Conservation (phyloP, 495 filamentous ascomycete species). For the Parachaetomium inaequale region DNA sequence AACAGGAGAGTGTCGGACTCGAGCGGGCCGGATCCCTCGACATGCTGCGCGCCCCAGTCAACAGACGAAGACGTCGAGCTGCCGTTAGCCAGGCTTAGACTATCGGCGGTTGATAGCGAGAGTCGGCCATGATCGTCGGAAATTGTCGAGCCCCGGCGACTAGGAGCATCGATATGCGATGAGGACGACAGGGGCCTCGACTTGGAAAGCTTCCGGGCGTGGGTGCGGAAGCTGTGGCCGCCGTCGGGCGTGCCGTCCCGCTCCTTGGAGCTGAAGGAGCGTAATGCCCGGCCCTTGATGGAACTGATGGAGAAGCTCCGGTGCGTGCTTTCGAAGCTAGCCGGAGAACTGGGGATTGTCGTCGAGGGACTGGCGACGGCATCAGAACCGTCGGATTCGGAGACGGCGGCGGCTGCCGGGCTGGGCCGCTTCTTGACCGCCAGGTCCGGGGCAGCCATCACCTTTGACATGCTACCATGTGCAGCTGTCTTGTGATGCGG, state of each 20-base stretch:
- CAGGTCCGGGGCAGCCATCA: background rate
- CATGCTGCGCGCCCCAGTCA: conserved; percentile 40
- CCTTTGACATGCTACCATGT: background rate
- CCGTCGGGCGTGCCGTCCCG: conserved; percentile 12
- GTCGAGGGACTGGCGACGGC: conserved; percentile 13
- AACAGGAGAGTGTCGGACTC: conserved; percentile 78
- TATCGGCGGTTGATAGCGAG: conserved; percentile 25
- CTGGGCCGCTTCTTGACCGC: conserved; percentile 7
- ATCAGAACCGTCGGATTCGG: conserved; percentile 18
- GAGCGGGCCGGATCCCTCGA: conserved; percentile 61
- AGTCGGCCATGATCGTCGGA: conserved; percentile 30
- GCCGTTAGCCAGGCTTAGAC: conserved; percentile 14
- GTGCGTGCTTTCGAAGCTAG: conserved; percentile 26
- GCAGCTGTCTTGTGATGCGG: background rate
- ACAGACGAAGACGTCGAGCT: conserved; percentile 19
- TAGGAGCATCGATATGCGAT: conserved; percentile 18
- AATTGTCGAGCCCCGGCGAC: conserved; percentile 25
- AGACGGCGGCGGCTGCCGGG: background rate
- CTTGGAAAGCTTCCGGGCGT: conserved; percentile 29
- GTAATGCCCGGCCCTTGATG: conserved; percentile 23
- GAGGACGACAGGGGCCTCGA: conserved; percentile 23
- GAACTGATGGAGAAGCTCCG: conserved; percentile 29
- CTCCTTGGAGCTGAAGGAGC: conserved; percentile 25
- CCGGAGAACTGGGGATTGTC: conserved; percentile 25
- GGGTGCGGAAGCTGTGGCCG: conserved; percentile 13